Conservation (phyloP, 2,329 filamentous ascomycete genomes). For the Aureobasidium sp. region DNA sequence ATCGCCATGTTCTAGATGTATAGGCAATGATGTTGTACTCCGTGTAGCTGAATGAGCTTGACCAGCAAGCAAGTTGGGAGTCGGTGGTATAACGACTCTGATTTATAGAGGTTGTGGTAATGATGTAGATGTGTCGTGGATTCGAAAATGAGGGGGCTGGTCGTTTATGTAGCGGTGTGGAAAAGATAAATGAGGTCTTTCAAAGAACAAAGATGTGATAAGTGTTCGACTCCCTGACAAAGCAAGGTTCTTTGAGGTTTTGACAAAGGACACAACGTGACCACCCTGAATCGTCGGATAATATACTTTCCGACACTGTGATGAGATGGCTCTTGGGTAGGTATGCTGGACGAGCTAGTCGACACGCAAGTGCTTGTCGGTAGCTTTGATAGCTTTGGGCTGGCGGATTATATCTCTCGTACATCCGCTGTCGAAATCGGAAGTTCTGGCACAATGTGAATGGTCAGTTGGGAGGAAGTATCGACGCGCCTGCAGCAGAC, state of each 20-base stretch:
- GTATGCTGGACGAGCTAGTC: not conserved
- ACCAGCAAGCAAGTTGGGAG: not conserved
- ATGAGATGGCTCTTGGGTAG: not conserved
- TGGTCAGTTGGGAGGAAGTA: not conserved
- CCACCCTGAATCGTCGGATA: not conserved
- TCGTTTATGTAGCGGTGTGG: conserved; percentile 12
- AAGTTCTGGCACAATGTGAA: conserved; percentile 5
- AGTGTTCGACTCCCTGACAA: not conserved
- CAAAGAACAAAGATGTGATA: conserved; percentile 5
- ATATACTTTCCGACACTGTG: not conserved
- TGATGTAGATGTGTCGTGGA: not conserved
- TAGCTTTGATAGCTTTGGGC: conserved; percentile 7
- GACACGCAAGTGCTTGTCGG: not conserved
- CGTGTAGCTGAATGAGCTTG: not conserved
- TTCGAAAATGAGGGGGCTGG: conserved; percentile 8
- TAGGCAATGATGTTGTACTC: not conserved
- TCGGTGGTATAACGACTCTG: not conserved
- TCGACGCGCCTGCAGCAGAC: not conserved
- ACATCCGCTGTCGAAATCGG: not conserved
- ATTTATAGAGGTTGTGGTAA: not conserved
- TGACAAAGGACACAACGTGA: not conserved
- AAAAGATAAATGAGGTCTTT: conserved; percentile 7
- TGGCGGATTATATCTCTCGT: not conserved
- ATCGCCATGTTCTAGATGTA: conserved; percentile 21
- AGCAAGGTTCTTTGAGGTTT: not conserved